Conservation (phyloP, 495 filamentous ascomycete species). For the Lichenothelia convexa region DNA sequence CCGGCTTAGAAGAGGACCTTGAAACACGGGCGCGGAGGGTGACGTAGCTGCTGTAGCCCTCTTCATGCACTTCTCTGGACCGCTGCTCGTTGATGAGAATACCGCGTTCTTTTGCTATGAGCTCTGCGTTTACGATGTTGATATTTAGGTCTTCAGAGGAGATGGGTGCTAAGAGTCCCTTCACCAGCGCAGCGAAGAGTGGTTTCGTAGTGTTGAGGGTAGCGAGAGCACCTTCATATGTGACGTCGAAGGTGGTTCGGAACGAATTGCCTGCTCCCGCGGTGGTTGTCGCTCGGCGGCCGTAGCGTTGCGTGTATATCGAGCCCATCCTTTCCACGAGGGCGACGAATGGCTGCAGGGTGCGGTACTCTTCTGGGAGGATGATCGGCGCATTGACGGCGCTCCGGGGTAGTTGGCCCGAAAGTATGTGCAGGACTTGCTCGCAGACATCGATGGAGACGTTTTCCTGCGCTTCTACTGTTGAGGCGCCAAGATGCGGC, state of each 20-base stretch:
- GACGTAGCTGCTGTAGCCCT: conserved; percentile 41
- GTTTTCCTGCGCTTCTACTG: conserved; percentile 61
- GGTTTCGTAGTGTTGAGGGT: conserved; percentile 45
- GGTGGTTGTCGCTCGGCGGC: conserved; percentile 11
- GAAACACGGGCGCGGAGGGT: conserved; percentile 27
- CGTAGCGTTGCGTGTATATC: conserved; percentile 53
- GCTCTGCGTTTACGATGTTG: conserved; percentile 56
- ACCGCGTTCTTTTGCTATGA: conserved; percentile 49
- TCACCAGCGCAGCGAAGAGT: conserved; percentile 50
- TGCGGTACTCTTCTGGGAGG: conserved; percentile 50
- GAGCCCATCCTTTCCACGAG: conserved; percentile 52
- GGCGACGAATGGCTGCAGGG: conserved; percentile 48
- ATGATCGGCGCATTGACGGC: conserved; percentile 61
- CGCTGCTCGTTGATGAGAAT: conserved; percentile 49
- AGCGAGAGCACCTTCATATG: conserved; percentile 48
- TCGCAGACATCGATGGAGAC: conserved; percentile 56
- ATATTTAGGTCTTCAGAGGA: conserved; percentile 42
- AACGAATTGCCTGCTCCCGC: conserved; percentile 7
- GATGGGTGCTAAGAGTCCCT: conserved; percentile 43
- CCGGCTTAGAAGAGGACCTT: not conserved
- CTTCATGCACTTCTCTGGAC: conserved; percentile 28
- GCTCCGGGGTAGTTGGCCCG: conserved; percentile 44
- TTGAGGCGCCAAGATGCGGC: conserved; percentile 55
- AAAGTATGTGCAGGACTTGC: conserved; percentile 49
- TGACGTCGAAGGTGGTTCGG: conserved; percentile 46